Base-by-base conservation (phyloP, 352 stramenopile genomes). In the Globisporangium parvum region DNA sequence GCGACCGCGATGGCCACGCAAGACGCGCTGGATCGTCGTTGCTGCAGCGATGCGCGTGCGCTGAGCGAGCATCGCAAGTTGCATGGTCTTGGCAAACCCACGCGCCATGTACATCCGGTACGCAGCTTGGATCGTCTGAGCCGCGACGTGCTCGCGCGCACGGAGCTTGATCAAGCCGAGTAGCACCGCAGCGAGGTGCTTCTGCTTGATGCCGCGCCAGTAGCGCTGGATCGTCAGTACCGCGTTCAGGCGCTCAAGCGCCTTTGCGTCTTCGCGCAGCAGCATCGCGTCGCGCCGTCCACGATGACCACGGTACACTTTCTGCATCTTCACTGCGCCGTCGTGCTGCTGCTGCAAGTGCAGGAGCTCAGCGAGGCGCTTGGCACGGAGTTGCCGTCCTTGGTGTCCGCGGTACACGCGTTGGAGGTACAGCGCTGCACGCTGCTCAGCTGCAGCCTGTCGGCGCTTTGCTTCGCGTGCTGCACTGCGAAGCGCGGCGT, bases 1-100 rank as follows among this genome's bases (percentile, higher is more conserved):
- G 23, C 89, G 80, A 0, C 77, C 89, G 47, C 87, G 87, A 47
- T 96, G 77, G 1, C 89, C 89, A 31, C 89, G 72, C 12, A 88
- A 65, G 3, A 97, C 51, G 2, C 83, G 70, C 60, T 97, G 88
- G 40, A 96, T 85, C 21, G 73, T 60, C 0, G 52, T 72, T n/a
- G 84, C 74, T 8, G 77, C 75, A 20, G 66, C 31, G 3, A 78
- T 24, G 6, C 70, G 69, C 53, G 56, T 69, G n/a, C 59, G 42
- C 42, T 93, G 77, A 2, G 74, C 57, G 6, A 75, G 45, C 53
- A 82, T 60, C 0, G 78, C 70, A 12, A 85, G 35, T 3, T 69
- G 74, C 68, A 91, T 80, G 0, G 82, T 66, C 37, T 81, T 75
- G 53, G 83, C 69, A 39, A 93, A 81, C 2, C 77, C 77, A 20